phyloP scores from a whole-genome alignment of 2,329 filamentous ascomycete species.

The Chalaropsis thielavioides region DNA sequence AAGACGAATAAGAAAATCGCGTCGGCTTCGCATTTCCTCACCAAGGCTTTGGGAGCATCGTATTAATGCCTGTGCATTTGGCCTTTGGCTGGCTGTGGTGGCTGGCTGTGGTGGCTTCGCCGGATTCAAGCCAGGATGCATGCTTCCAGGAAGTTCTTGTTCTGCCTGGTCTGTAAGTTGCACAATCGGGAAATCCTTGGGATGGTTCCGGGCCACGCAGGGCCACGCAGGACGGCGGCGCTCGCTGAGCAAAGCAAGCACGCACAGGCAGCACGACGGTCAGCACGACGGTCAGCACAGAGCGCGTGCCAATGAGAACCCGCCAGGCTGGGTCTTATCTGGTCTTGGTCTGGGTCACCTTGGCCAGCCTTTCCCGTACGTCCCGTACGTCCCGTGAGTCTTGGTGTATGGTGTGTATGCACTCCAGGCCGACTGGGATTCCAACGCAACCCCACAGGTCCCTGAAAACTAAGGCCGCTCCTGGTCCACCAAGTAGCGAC shows the following conservation, averaged over 20 bases:
- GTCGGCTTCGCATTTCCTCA: not conserved
- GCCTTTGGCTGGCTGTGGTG: too few relatives aligned
- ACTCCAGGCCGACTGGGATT: not conserved
- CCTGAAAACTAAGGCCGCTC: slow-evolving; percentile 3
- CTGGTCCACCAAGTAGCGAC: not conserved
- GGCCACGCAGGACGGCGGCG: not conserved
- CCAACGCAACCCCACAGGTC: not conserved
- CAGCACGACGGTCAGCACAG: not conserved
- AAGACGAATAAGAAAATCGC: not conserved
- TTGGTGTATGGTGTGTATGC: not conserved
- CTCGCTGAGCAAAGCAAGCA: not conserved
- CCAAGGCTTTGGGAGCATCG: not conserved
- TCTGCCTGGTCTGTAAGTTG: too few relatives aligned
- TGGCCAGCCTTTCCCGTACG: not conserved
- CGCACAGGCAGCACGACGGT: not conserved
- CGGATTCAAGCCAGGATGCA: not conserved
- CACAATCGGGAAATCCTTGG: not conserved
- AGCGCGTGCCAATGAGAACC: not conserved
- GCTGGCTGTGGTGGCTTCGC: too few relatives aligned
- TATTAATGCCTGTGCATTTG: not conserved
- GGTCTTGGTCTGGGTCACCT: not conserved
- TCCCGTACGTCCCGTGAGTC: not conserved
- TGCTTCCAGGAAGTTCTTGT: too few relatives aligned
- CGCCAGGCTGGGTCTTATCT: not conserved
- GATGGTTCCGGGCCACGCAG: not conserved